A percentile compares a stretch with the other conserved stretches of the same genome.
phyloP scores from a whole-genome alignment of 108 stramenopile genomes.

The Chaetoceros tenuissimus region DNA sequence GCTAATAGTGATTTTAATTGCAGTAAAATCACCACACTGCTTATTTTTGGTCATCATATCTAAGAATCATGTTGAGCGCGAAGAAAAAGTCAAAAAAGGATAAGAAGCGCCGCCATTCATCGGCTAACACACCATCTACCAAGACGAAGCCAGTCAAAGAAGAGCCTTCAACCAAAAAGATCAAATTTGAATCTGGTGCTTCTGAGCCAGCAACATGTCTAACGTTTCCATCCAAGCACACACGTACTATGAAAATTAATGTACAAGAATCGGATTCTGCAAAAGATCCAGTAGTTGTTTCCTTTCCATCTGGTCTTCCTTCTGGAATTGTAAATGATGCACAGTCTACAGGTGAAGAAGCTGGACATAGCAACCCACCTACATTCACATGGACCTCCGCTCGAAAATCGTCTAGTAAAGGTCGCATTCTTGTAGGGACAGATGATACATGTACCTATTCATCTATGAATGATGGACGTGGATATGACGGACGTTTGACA shows the following conservation, averaged over 20 bases:
- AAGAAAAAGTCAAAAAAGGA: not conserved
- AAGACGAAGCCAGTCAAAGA: not conserved
- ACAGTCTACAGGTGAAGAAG: conserved; percentile 6
- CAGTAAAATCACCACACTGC: no score
- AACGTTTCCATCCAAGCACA: not conserved
- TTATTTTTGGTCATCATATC: no score
- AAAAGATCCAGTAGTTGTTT: conserved; percentile 59
- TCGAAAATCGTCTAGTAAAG: conserved; percentile 18
- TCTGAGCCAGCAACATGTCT: not conserved
- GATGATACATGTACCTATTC: conserved; percentile 40
- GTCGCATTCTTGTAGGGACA: conserved; percentile 21
- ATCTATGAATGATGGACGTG: conserved; percentile 25
- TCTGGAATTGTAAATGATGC: conserved; percentile 9
- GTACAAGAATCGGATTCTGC: conserved; percentile 21
- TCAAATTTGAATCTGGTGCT: not conserved
- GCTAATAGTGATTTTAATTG: no score
- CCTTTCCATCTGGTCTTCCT: conserved; percentile 69
- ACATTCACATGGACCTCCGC: conserved; percentile 27
- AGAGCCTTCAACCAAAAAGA: not conserved
- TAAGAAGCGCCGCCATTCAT: no score
- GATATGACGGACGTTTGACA: conserved; percentile 56
- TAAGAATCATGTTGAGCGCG: no score
- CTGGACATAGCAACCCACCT: conserved; percentile 16
- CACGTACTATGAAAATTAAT: conserved; percentile 5
- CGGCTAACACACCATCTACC: no score